A percentile compares a stretch with the other conserved stretches of the same genome.
These are phyloP conservation scores for Microcyclosporella mali DNA, from an alignment of 2,329 filamentous ascomycete species.

Conservation along the genomic window DNA sequence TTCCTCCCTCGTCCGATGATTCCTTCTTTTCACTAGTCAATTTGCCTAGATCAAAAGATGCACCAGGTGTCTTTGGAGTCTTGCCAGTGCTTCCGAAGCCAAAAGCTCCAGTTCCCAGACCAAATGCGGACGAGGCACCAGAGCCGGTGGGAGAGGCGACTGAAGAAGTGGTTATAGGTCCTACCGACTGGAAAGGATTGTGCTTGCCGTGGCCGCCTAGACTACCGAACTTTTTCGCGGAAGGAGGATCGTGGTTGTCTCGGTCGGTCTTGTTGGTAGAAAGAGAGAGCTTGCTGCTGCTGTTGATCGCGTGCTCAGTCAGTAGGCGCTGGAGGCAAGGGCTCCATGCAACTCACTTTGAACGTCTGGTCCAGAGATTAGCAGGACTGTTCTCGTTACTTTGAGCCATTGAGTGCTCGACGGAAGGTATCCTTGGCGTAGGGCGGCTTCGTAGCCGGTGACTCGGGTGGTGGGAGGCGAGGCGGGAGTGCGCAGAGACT, in stretches of 20 bases:
- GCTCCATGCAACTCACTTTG: conserved; percentile 57
- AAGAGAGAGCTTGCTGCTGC: conserved; percentile 84
- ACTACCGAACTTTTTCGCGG: conserved; percentile 57
- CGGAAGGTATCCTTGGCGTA: conserved; percentile 1
- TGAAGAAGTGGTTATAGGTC: conserved; percentile 58
- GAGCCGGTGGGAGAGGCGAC: conserved; percentile 68
- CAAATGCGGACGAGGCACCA: conserved; percentile 83
- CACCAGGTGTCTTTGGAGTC: conserved; percentile 70
- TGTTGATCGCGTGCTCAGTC: conserved; percentile 37
- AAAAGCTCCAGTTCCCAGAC: conserved; percentile 89
- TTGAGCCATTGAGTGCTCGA: conserved; percentile 26
- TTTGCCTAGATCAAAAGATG: conserved; percentile 70
- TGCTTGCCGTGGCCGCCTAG: conserved; percentile 67
- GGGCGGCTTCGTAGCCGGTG: neutral
- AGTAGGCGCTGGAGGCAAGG: conserved; percentile 14
- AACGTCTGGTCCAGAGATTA: conserved; percentile 68
- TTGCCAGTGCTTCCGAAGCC: conserved; percentile 72
- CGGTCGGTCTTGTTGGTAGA: conserved; percentile 61
- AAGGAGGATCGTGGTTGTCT: conserved; percentile 52
- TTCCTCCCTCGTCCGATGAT: conserved; percentile 39
- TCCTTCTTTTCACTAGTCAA: conserved; percentile 57
- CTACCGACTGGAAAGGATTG: conserved; percentile 73
- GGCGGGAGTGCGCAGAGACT: conserved; percentile 6
- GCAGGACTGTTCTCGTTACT: conserved; percentile 31
- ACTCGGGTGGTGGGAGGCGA: conserved; percentile 9